phyloP scores from a whole-genome alignment of 2,329 filamentous ascomycete genomes.

The Claviceps humidiphila region DNA sequence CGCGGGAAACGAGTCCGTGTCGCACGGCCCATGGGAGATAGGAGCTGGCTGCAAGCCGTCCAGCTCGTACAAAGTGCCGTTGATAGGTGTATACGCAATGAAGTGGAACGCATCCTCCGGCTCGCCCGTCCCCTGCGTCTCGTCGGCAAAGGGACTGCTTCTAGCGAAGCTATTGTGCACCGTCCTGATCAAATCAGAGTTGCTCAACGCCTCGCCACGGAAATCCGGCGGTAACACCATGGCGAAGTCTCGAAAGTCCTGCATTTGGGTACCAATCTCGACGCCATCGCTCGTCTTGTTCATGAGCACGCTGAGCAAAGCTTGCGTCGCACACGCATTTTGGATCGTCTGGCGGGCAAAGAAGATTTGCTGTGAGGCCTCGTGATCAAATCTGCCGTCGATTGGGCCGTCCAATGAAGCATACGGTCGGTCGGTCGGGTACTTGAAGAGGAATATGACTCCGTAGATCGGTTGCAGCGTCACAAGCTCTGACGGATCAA shows the following conservation, averaged over 20 bases:
- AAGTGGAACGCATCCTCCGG: slow-evolving; percentile 95
- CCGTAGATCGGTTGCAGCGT: slow-evolving; percentile 73
- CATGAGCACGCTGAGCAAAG: slow-evolving; percentile 77
- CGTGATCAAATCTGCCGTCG: slow-evolving; percentile 71
- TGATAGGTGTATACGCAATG: slow-evolving; percentile 79
- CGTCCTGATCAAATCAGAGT: slow-evolving; percentile 55
- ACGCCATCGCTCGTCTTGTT: slow-evolving; percentile 61
- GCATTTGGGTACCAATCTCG: slow-evolving; percentile 57
- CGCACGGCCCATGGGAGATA: slow-evolving; percentile 73
- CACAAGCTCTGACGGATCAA: slow-evolving; percentile 63
- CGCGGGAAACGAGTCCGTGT: slow-evolving; percentile 56
- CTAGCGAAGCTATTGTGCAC: slow-evolving; percentile 86
- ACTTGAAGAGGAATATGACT: slow-evolving; percentile 99
- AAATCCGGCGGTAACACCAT: slow-evolving; percentile 67
- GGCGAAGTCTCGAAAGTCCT: slow-evolving; percentile 79
- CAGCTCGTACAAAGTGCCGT: slow-evolving; percentile 77
- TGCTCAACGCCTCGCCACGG: slow-evolving; percentile 46
- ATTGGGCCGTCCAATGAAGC: slow-evolving; percentile 49
- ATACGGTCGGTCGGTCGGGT: slow-evolving; percentile 56
- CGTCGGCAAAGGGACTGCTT: slow-evolving; percentile 82
- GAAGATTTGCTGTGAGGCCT: slow-evolving; percentile 66
- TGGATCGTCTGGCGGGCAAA: slow-evolving; percentile 97
- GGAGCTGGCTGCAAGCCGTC: slow-evolving; percentile 89
- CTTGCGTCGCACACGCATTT: slow-evolving; percentile 95
- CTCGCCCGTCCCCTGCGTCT: slow-evolving; percentile 55